Conservation (phyloP, 2,329 filamentous ascomycete genomes). For the Alternaria sp. region DNA sequence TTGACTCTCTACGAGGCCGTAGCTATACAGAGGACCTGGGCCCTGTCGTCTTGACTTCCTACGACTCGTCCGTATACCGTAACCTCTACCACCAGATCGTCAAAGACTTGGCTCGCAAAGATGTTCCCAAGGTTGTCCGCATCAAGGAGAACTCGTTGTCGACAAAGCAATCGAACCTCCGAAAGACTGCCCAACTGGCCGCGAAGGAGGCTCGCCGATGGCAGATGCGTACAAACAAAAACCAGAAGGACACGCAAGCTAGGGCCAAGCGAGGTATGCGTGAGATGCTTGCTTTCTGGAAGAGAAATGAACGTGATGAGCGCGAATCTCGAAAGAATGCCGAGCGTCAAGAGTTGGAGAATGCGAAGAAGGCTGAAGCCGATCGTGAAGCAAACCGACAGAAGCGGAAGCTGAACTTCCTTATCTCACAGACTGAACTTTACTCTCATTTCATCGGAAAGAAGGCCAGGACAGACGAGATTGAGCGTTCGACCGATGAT, state of each 20-base stretch:
- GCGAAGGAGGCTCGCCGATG: slow-evolving; percentile 97
- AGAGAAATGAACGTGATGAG: slow-evolving; percentile 96
- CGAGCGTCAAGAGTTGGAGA: slow-evolving; percentile 94
- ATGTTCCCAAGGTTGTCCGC: slow-evolving; percentile 90
- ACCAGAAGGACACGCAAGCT: slow-evolving; percentile 95
- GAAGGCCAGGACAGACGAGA: slow-evolving; percentile 97
- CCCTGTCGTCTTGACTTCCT: slow-evolving; percentile 59
- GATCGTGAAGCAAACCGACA: slow-evolving; percentile 97
- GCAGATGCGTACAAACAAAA: slow-evolving; percentile 98
- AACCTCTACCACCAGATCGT: slow-evolving; percentile 98
- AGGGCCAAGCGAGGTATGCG: slow-evolving; percentile 98
- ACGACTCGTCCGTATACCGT: slow-evolving; percentile 91
- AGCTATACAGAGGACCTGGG: slow-evolving; percentile 60
- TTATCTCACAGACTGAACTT: slow-evolving; percentile 97
- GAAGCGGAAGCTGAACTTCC: slow-evolving; percentile 98
- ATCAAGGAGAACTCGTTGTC: slow-evolving; percentile 85
- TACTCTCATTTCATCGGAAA: slow-evolving; percentile 99
- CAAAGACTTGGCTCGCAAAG: slow-evolving; percentile 92
- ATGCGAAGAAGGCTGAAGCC: slow-evolving; percentile 94
- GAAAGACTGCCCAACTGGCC: slow-evolving; percentile 95
- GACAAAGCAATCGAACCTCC: slow-evolving; percentile 91
- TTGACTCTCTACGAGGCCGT: slow-evolving; percentile 53
- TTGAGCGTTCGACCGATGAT: slow-evolving; percentile 88
- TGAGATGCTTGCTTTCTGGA: slow-evolving; percentile 99
- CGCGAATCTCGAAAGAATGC: slow-evolving; percentile 92